phyloP scores from a whole-genome alignment of 495 filamentous ascomycete species.

The Halenospora varia region DNA sequence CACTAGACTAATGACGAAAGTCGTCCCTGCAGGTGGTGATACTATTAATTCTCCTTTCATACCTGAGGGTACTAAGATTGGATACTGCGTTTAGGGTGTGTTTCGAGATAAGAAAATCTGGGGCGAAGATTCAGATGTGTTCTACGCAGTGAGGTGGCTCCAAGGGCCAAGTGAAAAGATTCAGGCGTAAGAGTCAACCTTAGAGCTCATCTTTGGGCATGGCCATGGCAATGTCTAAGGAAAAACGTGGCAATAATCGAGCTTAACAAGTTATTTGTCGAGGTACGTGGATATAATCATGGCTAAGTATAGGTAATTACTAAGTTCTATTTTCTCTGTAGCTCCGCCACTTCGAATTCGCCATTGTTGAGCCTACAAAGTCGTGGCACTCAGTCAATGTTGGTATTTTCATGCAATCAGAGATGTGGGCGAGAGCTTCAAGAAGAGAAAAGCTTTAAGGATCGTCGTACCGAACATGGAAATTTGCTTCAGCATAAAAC shows the following conservation, averaged over 20 bases:
- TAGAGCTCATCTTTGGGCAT: constrained; percentile 36
- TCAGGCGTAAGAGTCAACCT: constrained; percentile 29
- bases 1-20: constrained; percentile 33
- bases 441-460: neutral
- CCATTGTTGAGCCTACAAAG: constrained; percentile 2
- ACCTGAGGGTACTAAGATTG: constrained; percentile 56
- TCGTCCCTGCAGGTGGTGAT: constrained; percentile 48
- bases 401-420: constrained; percentile 7
- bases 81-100: constrained; percentile 22
- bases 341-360: constrained; percentile 6
- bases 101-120: constrained; percentile 33
- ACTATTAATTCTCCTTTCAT: constrained; percentile 47
- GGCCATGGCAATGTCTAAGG: constrained; percentile 41
- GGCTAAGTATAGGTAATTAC: neutral
- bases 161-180: constrained; percentile 26
- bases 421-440: constrained; percentile 3
- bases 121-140: constrained; percentile 41
- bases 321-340: constrained; percentile 1
- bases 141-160: constrained; percentile 52
- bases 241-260: constrained; percentile 42
- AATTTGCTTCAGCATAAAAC: no score
- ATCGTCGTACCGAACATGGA: no score
- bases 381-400: neutral
- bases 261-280: constrained; percentile 51
- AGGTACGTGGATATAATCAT: constrained; percentile 33